These are phyloP conservation scores for Panaeolus papilionaceus DNA, from an alignment of 768 basidiomycete species.

Conservation along the genomic window DNA sequence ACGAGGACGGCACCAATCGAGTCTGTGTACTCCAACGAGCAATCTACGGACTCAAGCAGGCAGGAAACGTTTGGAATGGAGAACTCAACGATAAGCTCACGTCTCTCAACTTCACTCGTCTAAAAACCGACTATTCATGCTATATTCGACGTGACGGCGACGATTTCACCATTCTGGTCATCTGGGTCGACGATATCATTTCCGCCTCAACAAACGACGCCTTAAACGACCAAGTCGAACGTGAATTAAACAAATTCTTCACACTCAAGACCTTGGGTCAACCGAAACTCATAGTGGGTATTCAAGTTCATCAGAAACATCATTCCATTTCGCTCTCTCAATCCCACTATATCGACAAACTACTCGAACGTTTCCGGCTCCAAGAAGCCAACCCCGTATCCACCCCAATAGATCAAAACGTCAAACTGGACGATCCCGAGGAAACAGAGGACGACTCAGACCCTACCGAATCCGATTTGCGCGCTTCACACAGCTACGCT, in stretches of 20 bases:
- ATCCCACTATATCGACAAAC: constrained; percentile 32
- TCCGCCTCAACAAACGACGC: constrained; percentile 13
- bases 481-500: constrained; percentile 29
- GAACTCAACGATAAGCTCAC: background rate
- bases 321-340: constrained; percentile 35
- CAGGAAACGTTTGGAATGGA: too few relatives aligned
- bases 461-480: constrained; percentile 28
- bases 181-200: background rate
- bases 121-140: constrained; percentile 23
- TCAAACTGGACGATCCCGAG: constrained; percentile 26
- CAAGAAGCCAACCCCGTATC: constrained; percentile 30
- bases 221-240: constrained; percentile 12
- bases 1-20: constrained; percentile 31
- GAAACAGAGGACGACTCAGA: background rate
- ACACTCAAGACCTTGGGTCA: constrained; percentile 24
- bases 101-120: constrained; percentile 17
- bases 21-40: constrained; percentile 22
- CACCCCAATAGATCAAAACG: constrained; percentile 31
- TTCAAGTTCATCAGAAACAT: constrained; percentile 21
- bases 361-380: constrained; percentile 33
- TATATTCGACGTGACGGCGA: constrained; percentile 22
- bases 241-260: constrained; percentile 17
- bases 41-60: too few relatives aligned
- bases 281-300: constrained; percentile 22
- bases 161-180: background rate